Base-by-base conservation (phyloP, 345 rosid genomes). In the Durio zibethinus region DNA sequence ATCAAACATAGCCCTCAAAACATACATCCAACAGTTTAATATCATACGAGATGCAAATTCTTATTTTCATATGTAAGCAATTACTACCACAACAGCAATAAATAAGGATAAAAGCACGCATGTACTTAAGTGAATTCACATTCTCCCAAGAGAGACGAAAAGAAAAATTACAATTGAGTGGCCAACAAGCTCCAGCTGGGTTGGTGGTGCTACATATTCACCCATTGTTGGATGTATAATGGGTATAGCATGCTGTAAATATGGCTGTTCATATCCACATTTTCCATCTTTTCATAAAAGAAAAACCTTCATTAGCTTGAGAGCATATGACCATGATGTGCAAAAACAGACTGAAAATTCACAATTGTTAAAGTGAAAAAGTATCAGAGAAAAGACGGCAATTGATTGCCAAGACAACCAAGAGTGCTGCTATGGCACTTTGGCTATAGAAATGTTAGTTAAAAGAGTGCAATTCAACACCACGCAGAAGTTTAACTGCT, bases 171-270 rank as follows among this genome's bases (percentile, higher is more conserved):
- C 90, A 78, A 81, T 74, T 16, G 86, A 76, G 52, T 64, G 76
- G 73, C 84, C 77, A 74, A 69, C 78, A 53, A 78, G 80, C 67
- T 83, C 87, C 76, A 80, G 79, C 64, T 82, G 83, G 38, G 80
- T 62, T 35, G 83, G 78, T 6, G 67, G 80, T 33, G 75, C 69
- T 59, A 80, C 53, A 59, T 79, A 79, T 57, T 79, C 83, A 21
- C 79, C 81, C 35, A 78, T 42, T 23, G 75, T 21, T 10, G 83
- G 79, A 68, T 68, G 68, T 75, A 82, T 25, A 29, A 76, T 4
- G 15, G 84, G 74, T 12, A 59, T 68, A 71, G 66, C 70, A 59
- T 79, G 77, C 56, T 68, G 76, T 33, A 33, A 25, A 36, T 76
- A 73, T 8, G 27, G 60, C 36, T 75, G 82, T 60, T 85, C 77